Percentiles rank a stretch among this genome's conserved stretches.
These are phyloP conservation scores for Besnoitia besnoiti DNA, from an alignment of 169 alveolate species.

Conservation along the genomic window DNA sequence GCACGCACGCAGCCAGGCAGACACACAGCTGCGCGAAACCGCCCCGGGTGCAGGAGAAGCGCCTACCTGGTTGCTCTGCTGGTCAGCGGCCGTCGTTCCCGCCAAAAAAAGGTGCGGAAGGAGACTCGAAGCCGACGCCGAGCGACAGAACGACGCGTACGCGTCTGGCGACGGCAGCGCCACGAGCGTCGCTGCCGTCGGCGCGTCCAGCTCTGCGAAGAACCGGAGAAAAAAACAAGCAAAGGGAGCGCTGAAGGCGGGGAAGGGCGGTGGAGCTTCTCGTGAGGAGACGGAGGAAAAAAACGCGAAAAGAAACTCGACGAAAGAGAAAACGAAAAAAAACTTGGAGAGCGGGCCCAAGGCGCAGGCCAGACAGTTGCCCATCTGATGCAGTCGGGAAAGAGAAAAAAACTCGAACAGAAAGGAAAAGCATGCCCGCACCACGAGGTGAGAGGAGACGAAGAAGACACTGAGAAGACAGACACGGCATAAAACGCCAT, in stretches of 20 bases:
- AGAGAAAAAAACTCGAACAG: not conserved
- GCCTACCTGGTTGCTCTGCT: constrained; percentile 12
- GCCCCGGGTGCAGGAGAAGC: not conserved
- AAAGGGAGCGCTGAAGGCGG: not conserved
- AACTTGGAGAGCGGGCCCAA: not conserved
- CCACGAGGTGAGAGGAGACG: not conserved
- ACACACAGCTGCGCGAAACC: no score
- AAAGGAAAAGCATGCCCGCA: not conserved
- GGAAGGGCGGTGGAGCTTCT: no score
- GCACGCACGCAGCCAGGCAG: no score
- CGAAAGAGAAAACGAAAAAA: not conserved
- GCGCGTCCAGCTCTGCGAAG: not conserved
- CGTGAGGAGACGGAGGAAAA: not conserved
- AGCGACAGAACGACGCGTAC: not conserved
- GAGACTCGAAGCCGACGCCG: not conserved
- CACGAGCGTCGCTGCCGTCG: not conserved
- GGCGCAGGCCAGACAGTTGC: not conserved
- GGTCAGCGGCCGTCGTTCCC: constrained; percentile 23
- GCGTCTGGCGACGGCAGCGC: not conserved
- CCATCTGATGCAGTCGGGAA: not conserved
- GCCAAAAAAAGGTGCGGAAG: constrained; percentile 12
- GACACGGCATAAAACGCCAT: not conserved
- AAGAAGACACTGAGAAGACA: not conserved
- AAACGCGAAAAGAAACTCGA: not conserved
- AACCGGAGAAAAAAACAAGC: not conserved